phyloP scores from a whole-genome alignment of 2,329 filamentous ascomycete species.

The Fusarium penzigii region DNA sequence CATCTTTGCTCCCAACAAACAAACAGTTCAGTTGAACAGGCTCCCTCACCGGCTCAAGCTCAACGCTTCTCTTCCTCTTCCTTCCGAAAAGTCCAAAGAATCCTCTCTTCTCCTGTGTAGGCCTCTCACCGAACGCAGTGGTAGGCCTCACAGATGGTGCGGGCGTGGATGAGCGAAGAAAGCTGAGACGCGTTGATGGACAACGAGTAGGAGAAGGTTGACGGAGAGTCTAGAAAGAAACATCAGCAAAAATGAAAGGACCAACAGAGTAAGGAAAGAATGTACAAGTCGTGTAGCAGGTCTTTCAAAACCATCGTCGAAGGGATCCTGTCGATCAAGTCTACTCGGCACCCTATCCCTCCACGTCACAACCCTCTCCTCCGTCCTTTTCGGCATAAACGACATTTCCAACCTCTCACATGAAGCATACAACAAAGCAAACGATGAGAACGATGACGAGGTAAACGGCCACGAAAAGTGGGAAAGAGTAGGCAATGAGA shows the following conservation, averaged over 20 bases:
- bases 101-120: conserved; percentile 9
- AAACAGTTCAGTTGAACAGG: conserved; percentile 37
- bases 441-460: background rate
- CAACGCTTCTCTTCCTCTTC: conserved; percentile 29
- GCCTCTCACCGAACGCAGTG: conserved; percentile 4
- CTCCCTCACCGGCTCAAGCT: conserved; percentile 11
- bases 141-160: conserved; percentile 21
- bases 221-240: conserved; percentile 24
- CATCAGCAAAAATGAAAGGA: fast-evolving
- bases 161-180: conserved; percentile 30
- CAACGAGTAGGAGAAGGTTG: conserved; percentile 18
- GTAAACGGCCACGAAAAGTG: background rate
- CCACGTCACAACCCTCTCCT: conserved; percentile 35
- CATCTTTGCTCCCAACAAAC: conserved; percentile 35
- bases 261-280: background rate
- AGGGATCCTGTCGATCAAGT: conserved; percentile 38
- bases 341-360: conserved; percentile 37
- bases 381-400: conserved; percentile 5
- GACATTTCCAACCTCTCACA: conserved; percentile 1
- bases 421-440: background rate
- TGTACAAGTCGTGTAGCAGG: conserved; percentile 33
- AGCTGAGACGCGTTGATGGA: conserved; percentile 29
- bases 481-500: background rate
- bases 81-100: conserved; percentile 28
- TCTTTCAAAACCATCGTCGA: conserved; percentile 36